phyloP scores from a whole-genome alignment of 306 rosid genomes.

The Rosa lucieae region DNA sequence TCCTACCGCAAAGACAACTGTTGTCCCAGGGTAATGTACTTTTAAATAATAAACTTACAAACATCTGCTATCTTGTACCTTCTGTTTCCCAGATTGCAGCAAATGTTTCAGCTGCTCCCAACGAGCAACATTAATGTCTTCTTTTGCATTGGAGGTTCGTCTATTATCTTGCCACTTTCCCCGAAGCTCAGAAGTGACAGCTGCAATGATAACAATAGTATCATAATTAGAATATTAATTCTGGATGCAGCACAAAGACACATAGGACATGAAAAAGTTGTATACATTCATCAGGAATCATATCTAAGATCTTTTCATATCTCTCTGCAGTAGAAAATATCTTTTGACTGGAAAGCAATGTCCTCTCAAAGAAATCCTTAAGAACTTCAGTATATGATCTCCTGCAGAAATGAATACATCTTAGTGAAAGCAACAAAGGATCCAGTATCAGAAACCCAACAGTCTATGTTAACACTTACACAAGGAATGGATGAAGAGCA shows the following conservation, averaged over 20 bases:
- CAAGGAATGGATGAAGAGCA: slow-evolving; percentile 76
- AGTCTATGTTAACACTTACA: slow-evolving; percentile 47
- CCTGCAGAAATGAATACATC: slow-evolving; percentile 46
- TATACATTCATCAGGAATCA: slow-evolving; percentile 84
- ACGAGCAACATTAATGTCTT: slow-evolving; percentile 62
- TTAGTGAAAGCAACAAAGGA: slow-evolving; percentile 32
- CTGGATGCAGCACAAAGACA: slow-evolving; percentile 10
- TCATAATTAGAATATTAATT: slow-evolving; percentile 17
- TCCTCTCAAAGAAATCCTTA: slow-evolving; percentile 61
- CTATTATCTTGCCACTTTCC: slow-evolving; percentile 80
- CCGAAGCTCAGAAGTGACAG: slow-evolving; percentile 76
- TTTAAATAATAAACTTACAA: not conserved
- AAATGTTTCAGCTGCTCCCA: slow-evolving; percentile 81
- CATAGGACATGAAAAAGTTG: not conserved
- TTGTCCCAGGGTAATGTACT: not conserved
- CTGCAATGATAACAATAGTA: slow-evolving; percentile 49
- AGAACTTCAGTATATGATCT: slow-evolving; percentile 77
- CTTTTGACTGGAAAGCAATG: slow-evolving; percentile 60
- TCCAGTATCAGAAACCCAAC: slow-evolving; percentile 23
- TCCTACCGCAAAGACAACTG: not conserved
- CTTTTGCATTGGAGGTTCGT: slow-evolving; percentile 59
- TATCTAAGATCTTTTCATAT: slow-evolving; percentile 74
- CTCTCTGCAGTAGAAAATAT: slow-evolving; percentile 73
- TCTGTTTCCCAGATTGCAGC: slow-evolving; percentile 70
- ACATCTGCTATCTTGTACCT: slow-evolving; percentile 43